Evolutionary conservation across 2,329 filamentous ascomycete species (phyloP).

Genomic region (Clonostachys solani): DNA sequence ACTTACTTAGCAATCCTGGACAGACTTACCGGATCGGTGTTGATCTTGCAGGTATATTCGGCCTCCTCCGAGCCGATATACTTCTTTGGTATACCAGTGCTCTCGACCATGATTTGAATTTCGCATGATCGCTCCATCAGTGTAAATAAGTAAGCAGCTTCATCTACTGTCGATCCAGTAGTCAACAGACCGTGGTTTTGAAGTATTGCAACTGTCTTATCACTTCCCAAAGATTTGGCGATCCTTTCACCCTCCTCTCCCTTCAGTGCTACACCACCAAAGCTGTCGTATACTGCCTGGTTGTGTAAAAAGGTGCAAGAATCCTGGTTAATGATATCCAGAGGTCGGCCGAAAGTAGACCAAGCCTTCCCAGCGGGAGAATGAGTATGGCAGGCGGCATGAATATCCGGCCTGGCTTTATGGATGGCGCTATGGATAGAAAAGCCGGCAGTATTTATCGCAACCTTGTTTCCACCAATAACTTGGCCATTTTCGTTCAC

Average conservation of each 20-base stretch:
- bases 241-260: constrained; percentile 55
- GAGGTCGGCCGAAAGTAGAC: constrained; percentile 50
- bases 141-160: constrained; percentile 61
- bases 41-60: constrained; percentile 26
- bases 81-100: constrained; percentile 14
- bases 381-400: constrained; percentile 59
- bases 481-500: constrained; percentile 55
- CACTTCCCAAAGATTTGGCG: constrained; percentile 48
- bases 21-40: constrained; percentile 18
- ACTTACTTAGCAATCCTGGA: accelerated
- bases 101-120: constrained; percentile 24
- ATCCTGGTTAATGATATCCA: constrained; percentile 61
- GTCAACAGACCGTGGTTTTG: constrained; percentile 63
- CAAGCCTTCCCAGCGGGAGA: constrained; percentile 55
- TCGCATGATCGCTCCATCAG: constrained; percentile 22
- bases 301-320: constrained; percentile 51
- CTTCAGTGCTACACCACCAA: constrained; percentile 58
- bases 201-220: constrained; percentile 53
- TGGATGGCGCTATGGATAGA: constrained; percentile 58
- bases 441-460: constrained; percentile 59
- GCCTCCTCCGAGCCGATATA: constrained; percentile 30
- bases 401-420: constrained; percentile 53
- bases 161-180: constrained; percentile 60
- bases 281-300: constrained; percentile 47
- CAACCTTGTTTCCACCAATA: constrained; percentile 51